A percentile compares a stretch with the other conserved stretches of the same genome.
These are phyloP conservation scores for Venturiaceae sp. DNA, from an alignment of 2,329 filamentous ascomycete species.

Conservation along the genomic window DNA sequence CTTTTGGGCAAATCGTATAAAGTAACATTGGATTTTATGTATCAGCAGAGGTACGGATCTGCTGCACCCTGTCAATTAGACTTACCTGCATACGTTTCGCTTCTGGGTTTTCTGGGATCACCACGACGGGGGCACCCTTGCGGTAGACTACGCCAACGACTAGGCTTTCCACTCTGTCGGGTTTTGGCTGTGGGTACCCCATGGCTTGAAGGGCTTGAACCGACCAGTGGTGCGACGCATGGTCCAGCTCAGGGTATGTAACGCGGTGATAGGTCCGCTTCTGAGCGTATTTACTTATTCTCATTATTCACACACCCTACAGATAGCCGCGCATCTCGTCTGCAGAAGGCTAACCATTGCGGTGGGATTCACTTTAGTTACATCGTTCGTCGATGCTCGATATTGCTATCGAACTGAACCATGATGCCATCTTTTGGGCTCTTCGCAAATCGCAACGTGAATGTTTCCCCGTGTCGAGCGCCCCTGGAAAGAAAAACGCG, in stretches of 20 bases:
- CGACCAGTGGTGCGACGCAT: background rate
- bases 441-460: background rate
- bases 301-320: conserved; percentile 1
- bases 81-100: background rate
- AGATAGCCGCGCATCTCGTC: conserved; percentile 4
- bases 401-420: background rate
- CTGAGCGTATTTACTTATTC: background rate
- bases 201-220: background rate
- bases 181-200: background rate
- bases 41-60: background rate
- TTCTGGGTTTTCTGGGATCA: background rate
- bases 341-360: background rate
- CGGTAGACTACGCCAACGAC: background rate
- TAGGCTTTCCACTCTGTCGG: background rate
- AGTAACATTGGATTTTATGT: background rate
- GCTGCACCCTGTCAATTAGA: background rate
- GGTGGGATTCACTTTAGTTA: background rate
- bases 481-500: background rate
- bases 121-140: background rate
- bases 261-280: conserved; percentile 1
- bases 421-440: background rate
- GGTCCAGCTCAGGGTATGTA: background rate
- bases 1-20: background rate
- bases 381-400: background rate
- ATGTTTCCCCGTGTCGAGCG: background rate